Percentiles rank a stretch among this genome's conserved stretches.
Conservation (phyloP, 2,329 filamentous ascomycete genomes). For the Fusarium gaditjirri region DNA sequence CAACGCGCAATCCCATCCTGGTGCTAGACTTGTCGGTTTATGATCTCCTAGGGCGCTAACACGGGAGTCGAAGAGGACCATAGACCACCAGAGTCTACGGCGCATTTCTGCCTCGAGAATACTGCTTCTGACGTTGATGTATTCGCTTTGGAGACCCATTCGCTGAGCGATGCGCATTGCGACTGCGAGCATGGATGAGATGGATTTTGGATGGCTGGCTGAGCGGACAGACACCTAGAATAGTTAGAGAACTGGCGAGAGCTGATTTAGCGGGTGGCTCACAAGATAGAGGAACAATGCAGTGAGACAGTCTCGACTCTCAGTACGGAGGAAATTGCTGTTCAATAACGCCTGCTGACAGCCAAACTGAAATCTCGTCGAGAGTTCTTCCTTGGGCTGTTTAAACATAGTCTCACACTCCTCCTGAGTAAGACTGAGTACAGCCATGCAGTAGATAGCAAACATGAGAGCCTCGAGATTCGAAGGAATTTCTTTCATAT, state of each 20-base stretch:
- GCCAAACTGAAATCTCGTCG: constrained; percentile 57
- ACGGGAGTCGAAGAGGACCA: constrained; percentile 67
- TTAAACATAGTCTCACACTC: constrained; percentile 57
- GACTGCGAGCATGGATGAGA: constrained; percentile 63
- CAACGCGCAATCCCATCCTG: constrained; percentile 55
- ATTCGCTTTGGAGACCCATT: constrained; percentile 65
- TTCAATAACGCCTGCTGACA: constrained; percentile 65
- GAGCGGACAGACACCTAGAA: constrained; percentile 59
- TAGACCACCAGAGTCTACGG: constrained; percentile 70
- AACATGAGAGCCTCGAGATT: constrained; percentile 67
- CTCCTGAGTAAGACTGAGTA: constrained; percentile 55
- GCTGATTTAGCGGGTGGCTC: constrained; percentile 26
- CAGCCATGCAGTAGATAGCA: constrained; percentile 58
- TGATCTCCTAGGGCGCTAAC: constrained; percentile 62
- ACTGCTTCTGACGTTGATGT: constrained; percentile 37
- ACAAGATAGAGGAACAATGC: constrained; percentile 68
- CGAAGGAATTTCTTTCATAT: constrained; percentile 53
- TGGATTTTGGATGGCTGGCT: constrained; percentile 58
- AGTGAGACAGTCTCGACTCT: constrained; percentile 64
- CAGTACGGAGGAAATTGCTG: constrained; percentile 60
- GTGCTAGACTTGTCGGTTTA: constrained; percentile 44
- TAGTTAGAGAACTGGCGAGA: not conserved
- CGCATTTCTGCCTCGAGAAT: constrained; percentile 68
- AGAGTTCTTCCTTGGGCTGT: constrained; percentile 53
- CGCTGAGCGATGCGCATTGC: constrained; percentile 67